A percentile compares a stretch with the other conserved stretches of the same genome.
phyloP scores from a whole-genome alignment of 495 filamentous ascomycete species.

The Lasiosphaeria hispida region DNA sequence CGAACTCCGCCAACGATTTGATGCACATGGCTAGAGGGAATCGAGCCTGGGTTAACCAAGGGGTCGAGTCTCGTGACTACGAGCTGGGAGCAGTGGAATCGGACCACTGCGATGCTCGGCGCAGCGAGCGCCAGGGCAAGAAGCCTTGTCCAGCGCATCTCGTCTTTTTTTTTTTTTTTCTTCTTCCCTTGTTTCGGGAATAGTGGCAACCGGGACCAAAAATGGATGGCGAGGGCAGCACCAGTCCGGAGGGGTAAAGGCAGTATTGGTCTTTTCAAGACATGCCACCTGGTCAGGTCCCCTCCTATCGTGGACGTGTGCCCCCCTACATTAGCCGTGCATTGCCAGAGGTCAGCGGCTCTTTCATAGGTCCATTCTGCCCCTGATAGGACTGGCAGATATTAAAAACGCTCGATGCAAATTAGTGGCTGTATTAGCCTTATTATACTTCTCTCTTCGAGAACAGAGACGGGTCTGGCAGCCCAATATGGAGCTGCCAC shows the following conservation, averaged over 20 bases:
- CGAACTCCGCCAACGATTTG: conserved; percentile 36
- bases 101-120: conserved; percentile 33
- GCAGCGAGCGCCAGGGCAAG: conserved; percentile 29
- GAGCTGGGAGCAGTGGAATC: conserved; percentile 37
- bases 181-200: background rate
- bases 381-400: no score
- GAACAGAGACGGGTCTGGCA: no score
- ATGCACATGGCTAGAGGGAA: conserved; percentile 35
- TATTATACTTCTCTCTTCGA: no score
- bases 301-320: no score
- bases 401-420: no score
- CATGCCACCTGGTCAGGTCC: no score
- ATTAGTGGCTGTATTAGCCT: no score
- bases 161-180: conserved; percentile 1
- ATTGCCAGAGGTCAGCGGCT: no score
- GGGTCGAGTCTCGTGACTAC: conserved; percentile 35
- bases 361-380: no score
- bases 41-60: conserved; percentile 32
- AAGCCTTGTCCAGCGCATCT: conserved; percentile 32
- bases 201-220: background rate
- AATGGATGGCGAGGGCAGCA: background rate
- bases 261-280: no score
- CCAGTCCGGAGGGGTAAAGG: background rate
- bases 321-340: no score
- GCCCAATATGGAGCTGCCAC: no score